Percentiles rank a stretch among this genome's conserved stretches.
Conservation (phyloP, 2,329 filamentous ascomycete species). For the Paecilomyces formosus region DNA sequence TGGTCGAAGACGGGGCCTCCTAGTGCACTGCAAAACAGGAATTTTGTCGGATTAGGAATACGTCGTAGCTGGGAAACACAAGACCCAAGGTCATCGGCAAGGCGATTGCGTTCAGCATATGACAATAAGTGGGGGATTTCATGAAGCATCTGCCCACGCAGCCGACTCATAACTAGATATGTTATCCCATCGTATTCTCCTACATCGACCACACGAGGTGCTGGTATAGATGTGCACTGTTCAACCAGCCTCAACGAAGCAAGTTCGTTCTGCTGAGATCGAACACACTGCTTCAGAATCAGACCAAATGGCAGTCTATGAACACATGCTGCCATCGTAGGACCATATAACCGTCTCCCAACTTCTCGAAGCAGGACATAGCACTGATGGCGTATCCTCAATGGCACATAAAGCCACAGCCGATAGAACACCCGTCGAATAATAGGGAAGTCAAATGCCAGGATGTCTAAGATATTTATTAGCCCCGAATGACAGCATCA, state of each 20-base stretch:
- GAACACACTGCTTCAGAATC: neutral
- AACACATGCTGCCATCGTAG: neutral
- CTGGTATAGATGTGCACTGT: neutral
- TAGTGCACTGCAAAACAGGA: slow-evolving; percentile 1
- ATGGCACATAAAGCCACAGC: neutral
- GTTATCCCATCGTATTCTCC: neutral
- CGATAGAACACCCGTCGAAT: neutral
- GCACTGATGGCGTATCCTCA: neutral
- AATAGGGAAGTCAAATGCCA: neutral
- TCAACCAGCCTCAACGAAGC: neutral
- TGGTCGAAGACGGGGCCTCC: slow-evolving; percentile 3
- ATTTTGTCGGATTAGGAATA: neutral
- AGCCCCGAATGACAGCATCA: neutral
- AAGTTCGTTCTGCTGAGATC: neutral
- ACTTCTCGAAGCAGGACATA: neutral
- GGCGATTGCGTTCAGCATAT: slow-evolving; percentile 2
- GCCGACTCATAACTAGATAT: neutral
- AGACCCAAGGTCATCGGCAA: slow-evolving; percentile 2
- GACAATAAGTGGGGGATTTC: slow-evolving; percentile 3
- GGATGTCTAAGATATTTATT: neutral
- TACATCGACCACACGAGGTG: neutral
- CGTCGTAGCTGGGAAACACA: slow-evolving; percentile 2
- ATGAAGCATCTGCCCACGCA: neutral
- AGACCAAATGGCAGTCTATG: neutral
- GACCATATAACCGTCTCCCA: neutral